Percentiles rank a stretch among this genome's conserved stretches.
These are phyloP conservation scores for Kalanchoe fedtschenkoi DNA, from an alignment of 164 flowering plant genomes.

Conservation along the genomic window DNA sequence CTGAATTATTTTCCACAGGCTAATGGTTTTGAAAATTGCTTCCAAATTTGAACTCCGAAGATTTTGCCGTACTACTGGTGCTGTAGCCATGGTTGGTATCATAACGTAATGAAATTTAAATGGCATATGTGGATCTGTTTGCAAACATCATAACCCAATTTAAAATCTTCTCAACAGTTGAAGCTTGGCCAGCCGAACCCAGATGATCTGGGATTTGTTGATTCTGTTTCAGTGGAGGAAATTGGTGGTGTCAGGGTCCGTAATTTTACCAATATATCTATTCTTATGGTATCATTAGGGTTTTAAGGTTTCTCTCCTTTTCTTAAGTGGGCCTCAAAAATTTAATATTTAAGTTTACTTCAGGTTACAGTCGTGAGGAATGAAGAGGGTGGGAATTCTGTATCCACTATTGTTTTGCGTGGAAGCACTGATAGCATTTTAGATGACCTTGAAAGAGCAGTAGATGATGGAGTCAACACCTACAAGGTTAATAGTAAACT, in stretches of 20 bases:
- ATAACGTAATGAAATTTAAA: neutral
- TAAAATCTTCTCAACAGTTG: slow-evolving; percentile 38
- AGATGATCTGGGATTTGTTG: slow-evolving; percentile 84
- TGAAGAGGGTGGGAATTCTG: slow-evolving; percentile 90
- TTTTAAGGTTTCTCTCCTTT: neutral
- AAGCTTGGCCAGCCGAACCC: slow-evolving; percentile 79
- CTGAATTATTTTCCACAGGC: slow-evolving; percentile 33
- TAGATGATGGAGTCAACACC: slow-evolving; percentile 94
- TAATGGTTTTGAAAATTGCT: slow-evolving; percentile 88
- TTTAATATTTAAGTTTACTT: neutral
- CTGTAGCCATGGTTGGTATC: slow-evolving; percentile 63
- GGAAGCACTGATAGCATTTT: slow-evolving; percentile 97
- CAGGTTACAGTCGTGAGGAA: slow-evolving; percentile 88
- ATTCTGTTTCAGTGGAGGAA: slow-evolving; percentile 89
- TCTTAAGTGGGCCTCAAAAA: neutral
- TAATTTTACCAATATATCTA: neutral
- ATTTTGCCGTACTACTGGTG: slow-evolving; percentile 90
- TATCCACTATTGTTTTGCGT: slow-evolving; percentile 73
- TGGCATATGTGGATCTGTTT: neutral
- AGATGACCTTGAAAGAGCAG: slow-evolving; percentile 98
- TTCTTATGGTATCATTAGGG: neutral
- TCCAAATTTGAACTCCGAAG: slow-evolving; percentile 90
- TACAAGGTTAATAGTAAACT: slow-evolving; percentile 48
- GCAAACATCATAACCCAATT: neutral
- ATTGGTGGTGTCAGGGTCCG: slow-evolving; percentile 83